Percentiles rank a stretch among this genome's conserved stretches.
Evolutionary conservation across 345 rosid species (phyloP).

Genomic region (Geranium rotundifolium): DNA sequence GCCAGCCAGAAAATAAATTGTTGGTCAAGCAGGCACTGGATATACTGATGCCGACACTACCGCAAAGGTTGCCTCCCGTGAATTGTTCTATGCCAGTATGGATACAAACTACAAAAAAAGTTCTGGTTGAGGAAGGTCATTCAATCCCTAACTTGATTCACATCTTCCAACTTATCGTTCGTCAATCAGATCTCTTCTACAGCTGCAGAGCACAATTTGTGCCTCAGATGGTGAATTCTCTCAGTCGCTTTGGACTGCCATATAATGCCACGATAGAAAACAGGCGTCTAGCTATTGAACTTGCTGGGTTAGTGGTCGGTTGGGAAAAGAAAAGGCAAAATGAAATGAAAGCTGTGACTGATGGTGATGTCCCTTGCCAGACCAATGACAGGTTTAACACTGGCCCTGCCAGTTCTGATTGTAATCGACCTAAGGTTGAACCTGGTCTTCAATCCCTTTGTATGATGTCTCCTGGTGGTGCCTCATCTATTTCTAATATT

Average conservation of each 20-base stretch:
- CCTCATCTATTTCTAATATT: conserved; percentile 72
- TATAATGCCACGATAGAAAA: conserved; percentile 85
- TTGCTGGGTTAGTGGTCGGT: conserved; percentile 95
- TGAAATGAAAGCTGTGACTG: conserved; percentile 63
- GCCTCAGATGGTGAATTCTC: conserved; percentile 99
- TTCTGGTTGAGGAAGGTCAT: conserved; percentile 97
- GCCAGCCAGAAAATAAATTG: conserved; percentile 96
- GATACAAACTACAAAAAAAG: conserved; percentile 96
- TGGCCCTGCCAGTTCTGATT: conserved; percentile 41
- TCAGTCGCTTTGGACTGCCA: conserved; percentile 95
- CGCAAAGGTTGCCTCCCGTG: conserved; percentile 86
- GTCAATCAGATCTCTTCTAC: conserved; percentile 94
- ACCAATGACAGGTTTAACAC: conserved; percentile 45
- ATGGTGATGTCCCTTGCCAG: conserved; percentile 54
- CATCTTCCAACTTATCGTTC: conserved; percentile 94
- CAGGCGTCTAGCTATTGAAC: conserved; percentile 97
- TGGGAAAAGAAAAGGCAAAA: conserved; percentile 99
- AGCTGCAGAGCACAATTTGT: conserved; percentile 98
- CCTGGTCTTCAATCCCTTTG: conserved; percentile 89
- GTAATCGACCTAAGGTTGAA: conserved; percentile 75
- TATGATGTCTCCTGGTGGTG: conserved; percentile 93
- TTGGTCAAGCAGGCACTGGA: conserved; percentile 98
- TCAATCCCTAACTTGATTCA: conserved; percentile 93
- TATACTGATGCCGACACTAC: conserved; percentile 95
- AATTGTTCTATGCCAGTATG: conserved; percentile 99